Conservation (phyloP, 2,329 filamentous ascomycete genomes). For the Daldinia sp. region DNA sequence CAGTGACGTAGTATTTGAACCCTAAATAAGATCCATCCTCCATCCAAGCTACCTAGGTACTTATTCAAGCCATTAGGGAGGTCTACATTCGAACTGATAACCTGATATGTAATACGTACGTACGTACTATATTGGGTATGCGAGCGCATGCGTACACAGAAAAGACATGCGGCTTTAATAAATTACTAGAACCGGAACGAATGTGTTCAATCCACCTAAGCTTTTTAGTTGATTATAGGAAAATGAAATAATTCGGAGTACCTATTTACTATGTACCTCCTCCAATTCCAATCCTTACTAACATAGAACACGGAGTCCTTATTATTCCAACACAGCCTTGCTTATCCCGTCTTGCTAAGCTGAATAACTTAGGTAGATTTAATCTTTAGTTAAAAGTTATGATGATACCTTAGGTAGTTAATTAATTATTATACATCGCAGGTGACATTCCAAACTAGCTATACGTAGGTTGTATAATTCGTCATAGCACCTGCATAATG, state of each 20-base stretch:
- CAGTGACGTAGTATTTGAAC: slow-evolving; percentile 37
- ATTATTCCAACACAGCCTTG: background rate
- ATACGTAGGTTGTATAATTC: slow-evolving; percentile 35
- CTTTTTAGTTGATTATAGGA: background rate
- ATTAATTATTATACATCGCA: slow-evolving; percentile 18
- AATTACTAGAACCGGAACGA: background rate
- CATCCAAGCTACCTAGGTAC: background rate
- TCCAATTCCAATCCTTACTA: background rate
- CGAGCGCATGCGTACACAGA: background rate
- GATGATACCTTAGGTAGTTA: background rate
- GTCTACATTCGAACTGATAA: background rate
- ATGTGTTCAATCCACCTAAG: background rate
- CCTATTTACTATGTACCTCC: background rate
- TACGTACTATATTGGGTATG: slow-evolving; percentile 2
- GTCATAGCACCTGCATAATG: slow-evolving; percentile 42
- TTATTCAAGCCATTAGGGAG: background rate
- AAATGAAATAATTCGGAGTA: background rate
- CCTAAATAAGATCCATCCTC: slow-evolving; percentile 28
- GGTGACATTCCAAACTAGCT: slow-evolving; percentile 10
- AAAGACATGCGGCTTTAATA: slow-evolving; percentile 1
- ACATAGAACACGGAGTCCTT: background rate
- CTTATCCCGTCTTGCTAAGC: background rate
- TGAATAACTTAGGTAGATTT: background rate
- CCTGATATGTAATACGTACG: slow-evolving; percentile 1
- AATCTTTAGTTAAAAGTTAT: background rate